phyloP scores from a whole-genome alignment of 129 eudicot species.

The Escallonia rubra region DNA sequence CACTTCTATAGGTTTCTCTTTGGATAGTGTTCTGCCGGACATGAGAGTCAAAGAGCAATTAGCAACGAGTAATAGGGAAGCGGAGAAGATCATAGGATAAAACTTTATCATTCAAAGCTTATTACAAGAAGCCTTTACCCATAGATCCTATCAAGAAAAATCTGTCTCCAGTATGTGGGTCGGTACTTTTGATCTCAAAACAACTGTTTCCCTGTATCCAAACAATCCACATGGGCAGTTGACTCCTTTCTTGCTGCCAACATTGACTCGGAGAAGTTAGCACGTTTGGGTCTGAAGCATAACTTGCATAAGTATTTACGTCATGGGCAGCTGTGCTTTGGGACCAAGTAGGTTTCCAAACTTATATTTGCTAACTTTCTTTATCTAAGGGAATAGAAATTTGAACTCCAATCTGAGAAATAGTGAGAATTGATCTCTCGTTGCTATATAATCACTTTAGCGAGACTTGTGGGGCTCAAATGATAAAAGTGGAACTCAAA shows the following conservation, averaged over 20 bases:
- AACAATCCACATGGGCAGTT: conserved; percentile 63
- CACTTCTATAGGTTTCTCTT: no score
- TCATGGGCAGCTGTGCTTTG: conserved; percentile 41
- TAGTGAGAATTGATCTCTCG: no score
- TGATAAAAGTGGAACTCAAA: no score
- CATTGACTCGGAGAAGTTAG: conserved; percentile 68
- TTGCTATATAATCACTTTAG: no score
- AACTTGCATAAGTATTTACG: conserved; percentile 54
- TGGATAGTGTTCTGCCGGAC: no score
- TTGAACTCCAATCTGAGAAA: no score
- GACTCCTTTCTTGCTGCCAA: conserved; percentile 75
- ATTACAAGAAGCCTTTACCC: conserved; percentile 64
- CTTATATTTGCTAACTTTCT: no score
- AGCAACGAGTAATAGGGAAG: conserved; percentile 35
- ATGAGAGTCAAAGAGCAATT: no score
- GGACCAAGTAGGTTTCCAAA: conserved; percentile 42
- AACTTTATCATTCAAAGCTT: conserved; percentile 36
- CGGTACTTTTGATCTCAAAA: conserved; percentile 58
- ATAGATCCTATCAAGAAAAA: conserved; percentile 42
- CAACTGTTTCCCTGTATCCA: conserved; percentile 57
- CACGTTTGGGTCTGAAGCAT: conserved; percentile 55
- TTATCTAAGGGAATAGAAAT: no score
- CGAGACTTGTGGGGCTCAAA: no score
- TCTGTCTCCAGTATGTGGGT: conserved; percentile 65
- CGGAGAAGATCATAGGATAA: conserved; percentile 64